These are phyloP conservation scores for Boletus rubropictus DNA, from an alignment of 768 basidiomycete species.

Conservation along the genomic window DNA sequence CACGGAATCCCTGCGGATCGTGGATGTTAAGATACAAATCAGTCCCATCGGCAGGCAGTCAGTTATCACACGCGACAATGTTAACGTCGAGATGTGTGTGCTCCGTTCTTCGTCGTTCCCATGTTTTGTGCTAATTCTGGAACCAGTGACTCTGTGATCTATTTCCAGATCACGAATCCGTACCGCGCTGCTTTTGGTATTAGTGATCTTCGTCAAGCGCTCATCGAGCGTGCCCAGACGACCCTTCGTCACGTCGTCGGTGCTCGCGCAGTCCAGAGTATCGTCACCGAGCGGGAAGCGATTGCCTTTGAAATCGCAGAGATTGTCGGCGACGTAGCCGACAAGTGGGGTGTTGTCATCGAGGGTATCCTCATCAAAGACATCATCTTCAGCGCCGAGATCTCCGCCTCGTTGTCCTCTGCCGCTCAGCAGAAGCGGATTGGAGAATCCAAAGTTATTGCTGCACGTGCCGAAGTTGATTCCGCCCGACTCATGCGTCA, in stretches of 20 bases:
- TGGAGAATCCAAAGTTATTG: conserved; percentile 95
- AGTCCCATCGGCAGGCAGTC: conserved; percentile 78
- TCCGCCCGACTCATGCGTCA: conserved; percentile 93
- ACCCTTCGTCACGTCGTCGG: conserved; percentile 97
- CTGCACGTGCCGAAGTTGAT: conserved; percentile 93
- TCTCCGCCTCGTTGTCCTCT: conserved; percentile 85
- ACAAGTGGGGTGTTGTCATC: conserved; percentile 96
- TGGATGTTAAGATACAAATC: conserved; percentile 97
- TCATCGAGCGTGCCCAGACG: conserved; percentile 84
- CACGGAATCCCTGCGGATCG: conserved; percentile 78
- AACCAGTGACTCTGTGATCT: conserved; percentile 82
- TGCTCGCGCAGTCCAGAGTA: conserved; percentile 88
- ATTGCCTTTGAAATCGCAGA: conserved; percentile 96
- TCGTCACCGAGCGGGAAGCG: conserved; percentile 95
- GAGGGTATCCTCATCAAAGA: conserved; percentile 95
- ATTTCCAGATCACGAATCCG: conserved; percentile 85
- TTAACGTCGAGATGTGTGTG: conserved; percentile 85
- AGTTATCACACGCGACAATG: conserved; percentile 95
- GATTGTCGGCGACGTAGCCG: conserved; percentile 86
- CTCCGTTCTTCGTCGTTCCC: neutral
- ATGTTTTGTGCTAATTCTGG: conserved; percentile 3
- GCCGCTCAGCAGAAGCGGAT: conserved; percentile 97
- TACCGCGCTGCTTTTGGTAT: conserved; percentile 96
- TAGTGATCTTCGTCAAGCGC: conserved; percentile 78
- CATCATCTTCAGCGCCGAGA: conserved; percentile 87